Evolutionary conservation across 2,329 filamentous ascomycete species (phyloP).

Genomic region (Penicillium corylophilum): DNA sequence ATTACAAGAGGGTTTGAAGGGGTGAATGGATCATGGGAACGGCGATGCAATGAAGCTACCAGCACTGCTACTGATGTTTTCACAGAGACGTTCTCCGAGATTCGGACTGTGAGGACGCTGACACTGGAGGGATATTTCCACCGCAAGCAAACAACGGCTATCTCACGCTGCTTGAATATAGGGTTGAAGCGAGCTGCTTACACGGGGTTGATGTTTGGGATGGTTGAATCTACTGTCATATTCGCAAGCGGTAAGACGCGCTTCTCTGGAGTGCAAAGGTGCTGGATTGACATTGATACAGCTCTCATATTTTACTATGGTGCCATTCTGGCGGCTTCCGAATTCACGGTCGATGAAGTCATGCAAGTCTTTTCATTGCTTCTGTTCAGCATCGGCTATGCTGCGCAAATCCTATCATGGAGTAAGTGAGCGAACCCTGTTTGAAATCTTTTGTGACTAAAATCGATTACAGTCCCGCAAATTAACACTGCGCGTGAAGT

Average conservation of each 20-base stretch:
- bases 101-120: slow-evolving; percentile 73
- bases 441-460: slow-evolving; percentile 4
- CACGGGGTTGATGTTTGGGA: slow-evolving; percentile 70
- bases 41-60: slow-evolving; percentile 62
- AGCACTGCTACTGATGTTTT: slow-evolving; percentile 63
- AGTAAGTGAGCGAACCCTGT: slow-evolving; percentile 34
- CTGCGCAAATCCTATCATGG: slow-evolving; percentile 65
- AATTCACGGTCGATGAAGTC: slow-evolving; percentile 57
- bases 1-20: slow-evolving; percentile 65
- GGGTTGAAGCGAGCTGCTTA: slow-evolving; percentile 67
- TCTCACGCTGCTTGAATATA: slow-evolving; percentile 53
- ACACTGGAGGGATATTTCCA: slow-evolving; percentile 72
- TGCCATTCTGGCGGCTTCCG: slow-evolving; percentile 58
- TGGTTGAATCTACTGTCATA: slow-evolving; percentile 70
- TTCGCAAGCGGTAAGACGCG: slow-evolving; percentile 60
- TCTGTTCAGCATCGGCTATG: slow-evolving; percentile 76
- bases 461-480: slow-evolving; percentile 61
- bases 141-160: slow-evolving; percentile 58
- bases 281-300: slow-evolving; percentile 13
- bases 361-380: slow-evolving; percentile 78
- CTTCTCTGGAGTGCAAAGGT: no score
- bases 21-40: slow-evolving; percentile 71
- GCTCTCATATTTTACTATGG: slow-evolving; percentile 85
- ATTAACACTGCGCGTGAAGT: slow-evolving; percentile 72
- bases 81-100: slow-evolving; percentile 73